A percentile compares a stretch with the other conserved stretches of the same genome.
These are phyloP conservation scores for Oehlia diaphana DNA, from an alignment of 192 early-diverging fungal species.

Conservation along the genomic window DNA sequence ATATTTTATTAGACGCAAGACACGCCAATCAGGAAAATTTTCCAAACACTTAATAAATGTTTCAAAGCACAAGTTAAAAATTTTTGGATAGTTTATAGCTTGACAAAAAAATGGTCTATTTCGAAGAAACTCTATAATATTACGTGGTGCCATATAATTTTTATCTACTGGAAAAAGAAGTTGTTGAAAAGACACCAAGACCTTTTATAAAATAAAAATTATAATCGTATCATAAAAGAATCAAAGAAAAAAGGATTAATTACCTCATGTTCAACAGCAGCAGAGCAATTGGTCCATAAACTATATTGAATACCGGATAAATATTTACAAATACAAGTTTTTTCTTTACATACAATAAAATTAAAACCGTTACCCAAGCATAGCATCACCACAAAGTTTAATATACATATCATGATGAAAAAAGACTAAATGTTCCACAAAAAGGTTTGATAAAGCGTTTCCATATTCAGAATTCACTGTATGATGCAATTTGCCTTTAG, in stretches of 20 bases:
- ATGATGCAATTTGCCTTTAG: not conserved
- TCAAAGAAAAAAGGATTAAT: not conserved
- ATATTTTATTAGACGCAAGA: conserved; percentile 7
- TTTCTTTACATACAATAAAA: not conserved
- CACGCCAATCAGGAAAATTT: conserved; percentile 19
- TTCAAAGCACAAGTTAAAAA: conserved; percentile 8
- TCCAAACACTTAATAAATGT: conserved; percentile 1
- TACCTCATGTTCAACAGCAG: conserved; percentile 23
- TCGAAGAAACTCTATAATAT: not conserved
- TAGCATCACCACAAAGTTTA: conserved; percentile 10
- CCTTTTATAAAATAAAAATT: not conserved
- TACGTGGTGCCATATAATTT: conserved; percentile 6
- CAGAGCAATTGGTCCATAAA: not conserved
- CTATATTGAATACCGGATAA: not conserved
- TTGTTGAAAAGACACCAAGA: conserved; percentile 12
- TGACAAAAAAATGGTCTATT: conserved; percentile 8
- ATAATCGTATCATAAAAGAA: not conserved
- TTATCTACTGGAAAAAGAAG: conserved; percentile 17
- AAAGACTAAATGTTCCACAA: conserved; percentile 24
- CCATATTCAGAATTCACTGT: not conserved
- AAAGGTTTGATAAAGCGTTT: not conserved
- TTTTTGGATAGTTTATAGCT: not conserved
- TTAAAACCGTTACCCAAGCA: not conserved
- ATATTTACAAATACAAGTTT: not conserved
- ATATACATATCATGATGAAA: not conserved